These are phyloP conservation scores for Thelonectria rubi DNA, from an alignment of 2,329 filamentous ascomycete genomes.

Conservation along the genomic window DNA sequence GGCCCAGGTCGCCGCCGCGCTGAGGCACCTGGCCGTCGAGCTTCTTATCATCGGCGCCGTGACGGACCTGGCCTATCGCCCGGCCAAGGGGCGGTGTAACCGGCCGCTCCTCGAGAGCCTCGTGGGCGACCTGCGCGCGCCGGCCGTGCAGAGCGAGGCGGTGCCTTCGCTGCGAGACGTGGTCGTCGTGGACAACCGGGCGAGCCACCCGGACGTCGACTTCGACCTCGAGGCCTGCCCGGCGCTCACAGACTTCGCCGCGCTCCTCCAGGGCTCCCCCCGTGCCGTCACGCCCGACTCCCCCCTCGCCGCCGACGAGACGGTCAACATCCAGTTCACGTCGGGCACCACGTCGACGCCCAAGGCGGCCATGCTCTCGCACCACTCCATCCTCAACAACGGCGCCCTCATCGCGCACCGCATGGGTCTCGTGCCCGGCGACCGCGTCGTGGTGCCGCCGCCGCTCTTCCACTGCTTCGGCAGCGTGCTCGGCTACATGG, in stretches of 20 bases:
- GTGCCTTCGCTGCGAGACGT: conserved; percentile 77
- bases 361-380: conserved; percentile 90
- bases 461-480: conserved; percentile 94
- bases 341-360: conserved; percentile 91
- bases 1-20: conserved; percentile 78
- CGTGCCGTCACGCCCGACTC: conserved; percentile 53
- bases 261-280: conserved; percentile 49
- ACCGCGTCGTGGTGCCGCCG: conserved; percentile 85
- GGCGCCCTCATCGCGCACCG: conserved; percentile 83
- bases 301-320: conserved; percentile 68
- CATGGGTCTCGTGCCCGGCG: conserved; percentile 79
- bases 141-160: conserved; percentile 49
- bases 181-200: conserved; percentile 81
- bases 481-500: conserved; percentile 93
- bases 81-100: conserved; percentile 63
- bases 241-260: conserved; percentile 57
- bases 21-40: conserved; percentile 76
- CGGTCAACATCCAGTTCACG: conserved; percentile 96
- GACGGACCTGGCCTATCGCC: conserved; percentile 79
- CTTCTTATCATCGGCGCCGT: conserved; percentile 88
- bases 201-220: conserved; percentile 52
- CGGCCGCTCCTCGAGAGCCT: conserved; percentile 56
- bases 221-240: conserved; percentile 55
- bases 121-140: conserved; percentile 52
- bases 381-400: conserved; percentile 91